Evolutionary conservation across 768 basidiomycete genomes (phyloP).

Genomic region (Suillus plorans): DNA sequence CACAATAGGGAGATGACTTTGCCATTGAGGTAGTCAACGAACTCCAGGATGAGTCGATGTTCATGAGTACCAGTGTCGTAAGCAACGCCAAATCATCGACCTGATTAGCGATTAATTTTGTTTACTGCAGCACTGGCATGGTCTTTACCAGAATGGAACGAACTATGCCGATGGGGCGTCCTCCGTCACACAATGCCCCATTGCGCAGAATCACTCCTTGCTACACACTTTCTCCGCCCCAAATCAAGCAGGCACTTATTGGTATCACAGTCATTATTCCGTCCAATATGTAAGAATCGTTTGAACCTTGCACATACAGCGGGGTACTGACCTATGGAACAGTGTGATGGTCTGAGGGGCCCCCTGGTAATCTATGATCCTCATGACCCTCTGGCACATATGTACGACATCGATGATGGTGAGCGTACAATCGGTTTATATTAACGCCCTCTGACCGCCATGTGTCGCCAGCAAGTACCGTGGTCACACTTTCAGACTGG

Average conservation of each 20-base stretch:
- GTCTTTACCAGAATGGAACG: conserved; percentile 22
- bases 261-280: conserved; percentile 29
- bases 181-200: conserved; percentile 41
- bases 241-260: conserved; percentile 39
- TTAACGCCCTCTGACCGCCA: background rate
- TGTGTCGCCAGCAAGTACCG: conserved; percentile 28
- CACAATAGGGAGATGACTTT: conserved; percentile 36
- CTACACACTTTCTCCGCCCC: conserved; percentile 33
- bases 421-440: background rate
- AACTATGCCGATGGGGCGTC: conserved; percentile 31
- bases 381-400: conserved; percentile 14
- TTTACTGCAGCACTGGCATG: conserved; percentile 22
- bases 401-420: conserved; percentile 22
- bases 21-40: conserved; percentile 45
- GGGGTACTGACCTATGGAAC: background rate
- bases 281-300: conserved; percentile 17
- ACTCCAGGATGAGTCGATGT: conserved; percentile 46
- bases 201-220: conserved; percentile 33
- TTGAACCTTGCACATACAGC: background rate
- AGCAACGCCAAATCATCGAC: conserved; percentile 13
- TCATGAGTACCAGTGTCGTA: conserved; percentile 50
- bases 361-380: conserved; percentile 20
- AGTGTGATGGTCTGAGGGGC: conserved; percentile 16
- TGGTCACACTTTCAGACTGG: conserved; percentile 39
- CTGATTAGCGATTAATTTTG: background rate